Percentiles rank a stretch among this genome's conserved stretches.
phyloP scores from a whole-genome alignment of 2,329 filamentous ascomycete genomes.

The Alternaria arbusti region DNA sequence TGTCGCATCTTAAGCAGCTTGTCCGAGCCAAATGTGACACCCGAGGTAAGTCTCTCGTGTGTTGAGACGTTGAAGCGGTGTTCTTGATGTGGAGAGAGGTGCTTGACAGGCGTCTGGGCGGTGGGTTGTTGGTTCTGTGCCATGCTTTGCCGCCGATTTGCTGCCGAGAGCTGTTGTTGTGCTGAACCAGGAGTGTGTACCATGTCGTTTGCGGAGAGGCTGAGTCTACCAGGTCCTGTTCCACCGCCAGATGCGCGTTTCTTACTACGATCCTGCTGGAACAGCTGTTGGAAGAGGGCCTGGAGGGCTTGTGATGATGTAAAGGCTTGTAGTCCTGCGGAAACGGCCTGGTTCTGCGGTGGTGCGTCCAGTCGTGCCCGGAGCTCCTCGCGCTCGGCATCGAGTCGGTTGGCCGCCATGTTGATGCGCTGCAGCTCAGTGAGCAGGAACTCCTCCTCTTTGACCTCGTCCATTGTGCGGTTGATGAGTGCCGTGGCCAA shows the following conservation, averaged over 20 bases:
- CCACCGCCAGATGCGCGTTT: constrained; percentile 67
- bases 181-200: constrained; percentile 44
- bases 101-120: constrained; percentile 49
- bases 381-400: constrained; percentile 85
- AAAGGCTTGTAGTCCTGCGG: constrained; percentile 61
- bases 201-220: constrained; percentile 45
- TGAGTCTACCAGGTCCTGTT: constrained; percentile 45
- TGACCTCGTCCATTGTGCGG: constrained; percentile 83
- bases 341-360: constrained; percentile 56
- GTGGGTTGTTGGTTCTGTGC: constrained; percentile 42
- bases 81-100: constrained; percentile 76
- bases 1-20: constrained; percentile 79
- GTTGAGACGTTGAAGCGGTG: constrained; percentile 81
- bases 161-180: constrained; percentile 35
- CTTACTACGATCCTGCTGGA: constrained; percentile 84
- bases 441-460: constrained; percentile 88
- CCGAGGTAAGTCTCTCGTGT: constrained; percentile 83
- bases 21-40: constrained; percentile 88
- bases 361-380: constrained; percentile 88
- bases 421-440: constrained; percentile 92
- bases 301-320: constrained; percentile 82
- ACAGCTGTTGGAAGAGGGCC: constrained; percentile 79
- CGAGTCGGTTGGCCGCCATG: constrained; percentile 82
- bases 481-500: constrained; percentile 81
- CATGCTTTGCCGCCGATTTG: constrained; percentile 45